phyloP scores from a whole-genome alignment of 306 rosid genomes.

The Abrus precatorius region DNA sequence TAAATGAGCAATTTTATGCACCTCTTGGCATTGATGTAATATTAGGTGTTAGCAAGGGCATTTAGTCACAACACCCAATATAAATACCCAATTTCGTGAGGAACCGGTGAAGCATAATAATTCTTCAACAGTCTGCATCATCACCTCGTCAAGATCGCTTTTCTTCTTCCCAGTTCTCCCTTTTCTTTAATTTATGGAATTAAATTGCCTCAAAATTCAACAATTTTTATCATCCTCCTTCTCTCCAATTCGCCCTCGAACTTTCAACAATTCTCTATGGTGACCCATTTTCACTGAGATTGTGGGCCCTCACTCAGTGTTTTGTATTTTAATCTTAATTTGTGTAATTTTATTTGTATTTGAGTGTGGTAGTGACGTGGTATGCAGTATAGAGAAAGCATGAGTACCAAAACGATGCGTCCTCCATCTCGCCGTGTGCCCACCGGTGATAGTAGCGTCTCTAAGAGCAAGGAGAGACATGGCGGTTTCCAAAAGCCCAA shows the following conservation, averaged over 20 bases:
- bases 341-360: no score
- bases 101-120: no score
- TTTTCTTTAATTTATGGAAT: background rate
- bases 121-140: background rate
- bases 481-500: conserved; percentile 40
- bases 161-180: background rate
- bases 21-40: conserved; percentile 29
- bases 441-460: background rate
- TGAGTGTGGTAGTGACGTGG: conserved; percentile 57
- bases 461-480: conserved; percentile 62
- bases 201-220: conserved; percentile 9
- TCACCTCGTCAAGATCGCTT: background rate
- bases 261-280: background rate
- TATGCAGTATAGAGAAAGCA: conserved; percentile 47
- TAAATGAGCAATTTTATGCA: background rate
- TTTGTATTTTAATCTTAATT: background rate
- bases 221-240: no score
- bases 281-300: background rate
- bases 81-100: conserved; percentile 16
- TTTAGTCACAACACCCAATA: background rate
- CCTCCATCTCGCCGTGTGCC: conserved; percentile 72
- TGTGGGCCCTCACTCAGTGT: no score
- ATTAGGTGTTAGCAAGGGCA: background rate
- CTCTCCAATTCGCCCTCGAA: background rate
- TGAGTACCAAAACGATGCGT: conserved; percentile 90